These are phyloP conservation scores for Candida sp. DNA, from an alignment of 1,139 yeast species.

Conservation along the genomic window DNA sequence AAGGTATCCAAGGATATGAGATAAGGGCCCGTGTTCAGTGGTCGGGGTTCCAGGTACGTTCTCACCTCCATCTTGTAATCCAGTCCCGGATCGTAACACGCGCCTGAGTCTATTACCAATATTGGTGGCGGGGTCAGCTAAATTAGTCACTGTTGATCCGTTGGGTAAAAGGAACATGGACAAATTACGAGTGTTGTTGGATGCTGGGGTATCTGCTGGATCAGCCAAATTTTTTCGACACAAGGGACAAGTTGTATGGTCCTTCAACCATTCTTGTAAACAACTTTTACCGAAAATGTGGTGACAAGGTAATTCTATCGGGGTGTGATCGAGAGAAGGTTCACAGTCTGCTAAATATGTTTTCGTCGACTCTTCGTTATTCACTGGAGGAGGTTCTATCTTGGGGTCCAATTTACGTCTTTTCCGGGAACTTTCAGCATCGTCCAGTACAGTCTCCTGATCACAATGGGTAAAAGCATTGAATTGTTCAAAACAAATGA, in stretches of 20 bases:
- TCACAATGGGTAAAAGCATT: constrained; percentile 14
- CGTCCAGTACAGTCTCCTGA: not conserved
- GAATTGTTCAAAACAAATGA: constrained; percentile 68
- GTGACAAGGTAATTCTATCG: constrained; percentile 76
- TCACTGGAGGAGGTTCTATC: constrained; percentile 2
- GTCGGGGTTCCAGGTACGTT: not conserved
- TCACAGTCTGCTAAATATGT: constrained; percentile 21
- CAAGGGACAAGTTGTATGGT: constrained; percentile 72
- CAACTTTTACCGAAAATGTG: constrained; percentile 78
- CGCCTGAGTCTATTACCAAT: not conserved
- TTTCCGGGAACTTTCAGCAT: constrained; percentile 5
- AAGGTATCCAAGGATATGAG: constrained; percentile 23
- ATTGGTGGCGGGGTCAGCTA: not conserved
- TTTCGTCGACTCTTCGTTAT: constrained; percentile 2
- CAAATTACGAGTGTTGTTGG: constrained; percentile 6
- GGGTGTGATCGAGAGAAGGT: constrained; percentile 50
- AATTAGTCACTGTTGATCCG: constrained; percentile 5
- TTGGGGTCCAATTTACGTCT: constrained; percentile 7
- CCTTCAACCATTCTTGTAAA: constrained; percentile 69
- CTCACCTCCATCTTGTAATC: constrained; percentile 4
- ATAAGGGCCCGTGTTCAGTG: constrained; percentile 12
- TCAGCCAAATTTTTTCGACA: constrained; percentile 56
- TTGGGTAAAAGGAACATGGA: constrained; percentile 7
- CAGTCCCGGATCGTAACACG: constrained; percentile 8
- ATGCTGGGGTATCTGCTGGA: constrained; percentile 2